Conservation (phyloP, 768 basidiomycete species). For the Scleroderma bovista region DNA sequence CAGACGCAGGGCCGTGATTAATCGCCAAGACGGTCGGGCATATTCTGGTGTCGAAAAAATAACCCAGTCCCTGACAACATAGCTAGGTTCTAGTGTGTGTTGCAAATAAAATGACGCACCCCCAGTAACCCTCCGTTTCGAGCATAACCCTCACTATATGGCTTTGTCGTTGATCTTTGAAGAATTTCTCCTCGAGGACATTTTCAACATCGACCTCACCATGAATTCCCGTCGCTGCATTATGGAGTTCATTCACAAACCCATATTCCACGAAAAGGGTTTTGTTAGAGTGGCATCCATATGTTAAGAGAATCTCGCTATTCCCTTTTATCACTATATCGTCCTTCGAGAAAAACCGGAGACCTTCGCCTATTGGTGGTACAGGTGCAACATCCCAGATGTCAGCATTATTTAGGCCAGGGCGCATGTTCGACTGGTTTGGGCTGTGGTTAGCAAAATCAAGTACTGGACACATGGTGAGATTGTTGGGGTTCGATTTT, state of each 20-base stretch:
- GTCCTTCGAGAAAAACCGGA: conserved; percentile 47
- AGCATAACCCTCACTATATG: conserved; percentile 50
- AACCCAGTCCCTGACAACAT: conserved; percentile 65
- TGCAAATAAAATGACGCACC: conserved; percentile 41
- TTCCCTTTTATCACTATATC: conserved; percentile 37
- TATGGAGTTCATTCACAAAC: conserved; percentile 49
- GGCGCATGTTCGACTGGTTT: conserved; percentile 38
- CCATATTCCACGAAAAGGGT: conserved; percentile 88
- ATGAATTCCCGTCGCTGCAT: conserved; percentile 22
- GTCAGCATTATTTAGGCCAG: conserved; percentile 32
- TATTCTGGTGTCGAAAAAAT: conserved; percentile 55
- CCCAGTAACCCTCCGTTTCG: conserved; percentile 72
- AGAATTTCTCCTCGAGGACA: conserved; percentile 46
- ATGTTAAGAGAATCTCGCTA: conserved; percentile 71
- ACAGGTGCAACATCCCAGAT: conserved; percentile 34
- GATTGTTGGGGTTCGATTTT: conserved; percentile 59
- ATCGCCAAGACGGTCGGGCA: conserved; percentile 74
- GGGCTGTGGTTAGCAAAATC: conserved; percentile 85
- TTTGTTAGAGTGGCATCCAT: conserved; percentile 75
- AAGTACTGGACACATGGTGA: conserved; percentile 83
- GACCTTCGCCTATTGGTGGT: conserved; percentile 36
- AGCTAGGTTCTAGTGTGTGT: not conserved
- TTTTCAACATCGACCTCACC: conserved; percentile 64
- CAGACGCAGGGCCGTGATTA: conserved; percentile 68
- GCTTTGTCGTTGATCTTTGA: conserved; percentile 35